Base-by-base conservation (phyloP, 2,329 filamentous ascomycete genomes). In the Diaporthe citrichinensis region DNA sequence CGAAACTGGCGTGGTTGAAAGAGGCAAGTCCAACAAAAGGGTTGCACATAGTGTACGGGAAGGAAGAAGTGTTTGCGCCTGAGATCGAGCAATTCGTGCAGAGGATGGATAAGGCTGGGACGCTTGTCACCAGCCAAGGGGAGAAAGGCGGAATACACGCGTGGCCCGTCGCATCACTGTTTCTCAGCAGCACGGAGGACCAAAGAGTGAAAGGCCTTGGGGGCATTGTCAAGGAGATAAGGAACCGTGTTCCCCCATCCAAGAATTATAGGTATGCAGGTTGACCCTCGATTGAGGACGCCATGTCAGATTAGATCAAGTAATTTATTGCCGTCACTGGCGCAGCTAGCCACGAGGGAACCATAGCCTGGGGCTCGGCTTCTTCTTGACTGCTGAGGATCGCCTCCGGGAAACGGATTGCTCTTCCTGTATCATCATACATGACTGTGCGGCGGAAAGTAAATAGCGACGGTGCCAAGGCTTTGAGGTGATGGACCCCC, bases 91-190 rank as follows among this genome's bases (percentile, higher is more conserved):
- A 88, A 34, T 85, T 95, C 76, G 85, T 94, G 17, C 83, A 84
- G 17, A 83, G 90, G 41, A 85, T 94, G 74, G 85, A 87, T 74
- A 87, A 87, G 68, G 86, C 88, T 20, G 88, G 88, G 4, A 83
- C 90, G 46, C 82, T 88, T 51, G 87, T 93, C n/a, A 86, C 88
- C 72, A 87, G 87, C 73, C 86, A 90, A 79, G 90, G 91, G 80
- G 91, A 94, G 78, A 84, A 87, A 39, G 92, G 90, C 20, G 92
- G 91, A 3, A 92, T 97, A 75, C 95, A 97, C 83, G 94, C 93
- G 15, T 97, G 95, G 95, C 94, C 94, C 0, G 92, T 97, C 28
- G 93, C 93, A 14, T 87, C 87, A 62, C 80, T 91, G n/a, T 91
- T 91, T 79, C 81, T 92, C 39, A 87, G 89, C 59, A 85, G 83